These are phyloP conservation scores for Malassezia yamatoensis DNA, from an alignment of 1,284 basidiomycete genomes.

Conservation along the genomic window DNA sequence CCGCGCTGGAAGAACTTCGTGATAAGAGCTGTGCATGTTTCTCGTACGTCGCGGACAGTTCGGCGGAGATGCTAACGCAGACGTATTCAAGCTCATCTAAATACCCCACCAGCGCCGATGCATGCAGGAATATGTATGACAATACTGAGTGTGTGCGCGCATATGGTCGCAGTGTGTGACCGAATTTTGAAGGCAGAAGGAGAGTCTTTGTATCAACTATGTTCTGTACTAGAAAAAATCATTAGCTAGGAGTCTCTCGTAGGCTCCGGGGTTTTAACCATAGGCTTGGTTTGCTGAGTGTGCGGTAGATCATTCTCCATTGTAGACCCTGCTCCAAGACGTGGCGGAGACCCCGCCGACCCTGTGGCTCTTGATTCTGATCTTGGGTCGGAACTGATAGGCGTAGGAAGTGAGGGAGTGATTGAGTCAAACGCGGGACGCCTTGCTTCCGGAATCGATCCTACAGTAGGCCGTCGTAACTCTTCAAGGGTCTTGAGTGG, in stretches of 20 bases:
- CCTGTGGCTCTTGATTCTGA: no score
- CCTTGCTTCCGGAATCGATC: neutral
- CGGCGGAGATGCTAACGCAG: neutral
- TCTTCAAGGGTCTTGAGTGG: neutral
- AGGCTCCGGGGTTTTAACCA: no score
- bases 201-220: neutral
- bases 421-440: neutral
- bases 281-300: no score
- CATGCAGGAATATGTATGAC: conserved; percentile 10
- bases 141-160: conserved; percentile 7
- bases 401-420: no score
- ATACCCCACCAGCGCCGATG: conserved; percentile 16
- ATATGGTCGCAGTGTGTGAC: neutral
- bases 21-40: conserved; percentile 4
- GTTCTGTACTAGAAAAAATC: neutral
- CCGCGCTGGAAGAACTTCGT: neutral
- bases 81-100: conserved; percentile 4
- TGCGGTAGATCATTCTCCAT: no score
- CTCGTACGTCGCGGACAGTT: neutral
- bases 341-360: no score
- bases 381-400: no score
- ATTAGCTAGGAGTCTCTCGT: no score
- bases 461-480: neutral
- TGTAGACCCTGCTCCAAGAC: no score
- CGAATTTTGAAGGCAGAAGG: neutral